Evolutionary conservation across 2,329 filamentous ascomycete genomes (phyloP), one percentile per base, ranked within the genome.

Genomic region (Aspergillus quadricinctus): DNA sequence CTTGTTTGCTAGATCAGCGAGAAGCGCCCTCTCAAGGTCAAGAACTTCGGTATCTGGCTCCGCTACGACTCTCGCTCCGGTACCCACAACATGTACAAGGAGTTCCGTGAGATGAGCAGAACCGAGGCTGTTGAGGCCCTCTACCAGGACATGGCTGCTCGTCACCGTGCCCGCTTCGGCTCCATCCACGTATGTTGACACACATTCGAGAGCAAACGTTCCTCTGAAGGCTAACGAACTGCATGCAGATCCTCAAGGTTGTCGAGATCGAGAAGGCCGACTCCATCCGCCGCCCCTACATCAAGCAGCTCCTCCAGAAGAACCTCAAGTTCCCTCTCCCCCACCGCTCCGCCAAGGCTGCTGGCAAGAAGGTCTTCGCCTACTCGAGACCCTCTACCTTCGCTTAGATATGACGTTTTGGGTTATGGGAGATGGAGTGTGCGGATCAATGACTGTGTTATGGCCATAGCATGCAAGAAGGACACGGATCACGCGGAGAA

Each of bases 31-130:
- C 84, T 92, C 77, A 97, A 96, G 86, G 92, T 99, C 87, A 99
- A 99, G 92, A 99, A 97, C 90, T 97, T 99, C 79, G 94, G 94
- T 80, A 88, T 99, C 87, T 99, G 95, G 95, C 88, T 99, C 83
- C 92, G 95, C 78, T 99, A 99, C 85, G 93, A 99, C 84, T 99
- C 95, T 64, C 93, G 94, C 81, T 97, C 94, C 73, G 94, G 94
- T 74, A 99, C 94, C 74, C 94, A 99, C 92, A 99, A 99, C 89
- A 99, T 99, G 94, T 99, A 99, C 91, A 97, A 97, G 88, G 94
- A 99, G 88, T 97, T 97, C 89, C 90, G 94, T 78, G 94, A 97
- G 86, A 90, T 97, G 86, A 93, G 90, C 78, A 87, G 94, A 81
- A 90, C 88, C 75, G 93, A 94, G 70, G 94, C 94, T 68, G 93